Conservation (phyloP, 441 rosid genomes). For the Viola pubescens region DNA sequence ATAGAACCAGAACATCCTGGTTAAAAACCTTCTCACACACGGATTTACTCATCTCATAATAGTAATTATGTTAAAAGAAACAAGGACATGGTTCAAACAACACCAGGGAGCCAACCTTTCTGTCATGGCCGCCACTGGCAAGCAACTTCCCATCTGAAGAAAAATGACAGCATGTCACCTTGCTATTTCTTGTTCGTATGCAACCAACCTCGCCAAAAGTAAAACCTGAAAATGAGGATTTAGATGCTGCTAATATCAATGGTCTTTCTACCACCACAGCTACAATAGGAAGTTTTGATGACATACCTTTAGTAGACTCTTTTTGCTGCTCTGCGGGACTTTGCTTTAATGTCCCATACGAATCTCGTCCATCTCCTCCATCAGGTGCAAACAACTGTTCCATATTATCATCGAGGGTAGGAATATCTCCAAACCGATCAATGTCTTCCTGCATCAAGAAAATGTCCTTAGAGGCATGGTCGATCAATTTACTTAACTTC, state of each 20-base stretch:
- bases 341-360: conserved; percentile 41
- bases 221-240: conserved; percentile 37
- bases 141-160: conserved; percentile 69
- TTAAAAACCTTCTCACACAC: background rate
- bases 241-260: background rate
- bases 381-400: conserved; percentile 47
- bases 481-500: background rate
- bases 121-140: conserved; percentile 68
- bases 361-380: conserved; percentile 37
- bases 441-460: conserved; percentile 53
- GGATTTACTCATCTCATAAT: background rate
- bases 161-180: conserved; percentile 70
- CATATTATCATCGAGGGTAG: conserved; percentile 48
- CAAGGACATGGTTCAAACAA: background rate
- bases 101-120: conserved; percentile 34
- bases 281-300: background rate
- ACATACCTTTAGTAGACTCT: conserved; percentile 45
- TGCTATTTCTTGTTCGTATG: conserved; percentile 49
- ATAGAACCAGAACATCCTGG: background rate
- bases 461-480: conserved; percentile 13
- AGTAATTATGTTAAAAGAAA: too few relatives aligned
- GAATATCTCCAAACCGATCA: conserved; percentile 45
- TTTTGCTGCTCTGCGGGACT: conserved; percentile 35
- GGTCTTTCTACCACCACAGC: conserved; percentile 3
- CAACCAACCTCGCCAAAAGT: conserved; percentile 58